These are phyloP conservation scores for Helianthus tuberosus DNA, from an alignment of 129 eudicot genomes.

Conservation along the genomic window DNA sequence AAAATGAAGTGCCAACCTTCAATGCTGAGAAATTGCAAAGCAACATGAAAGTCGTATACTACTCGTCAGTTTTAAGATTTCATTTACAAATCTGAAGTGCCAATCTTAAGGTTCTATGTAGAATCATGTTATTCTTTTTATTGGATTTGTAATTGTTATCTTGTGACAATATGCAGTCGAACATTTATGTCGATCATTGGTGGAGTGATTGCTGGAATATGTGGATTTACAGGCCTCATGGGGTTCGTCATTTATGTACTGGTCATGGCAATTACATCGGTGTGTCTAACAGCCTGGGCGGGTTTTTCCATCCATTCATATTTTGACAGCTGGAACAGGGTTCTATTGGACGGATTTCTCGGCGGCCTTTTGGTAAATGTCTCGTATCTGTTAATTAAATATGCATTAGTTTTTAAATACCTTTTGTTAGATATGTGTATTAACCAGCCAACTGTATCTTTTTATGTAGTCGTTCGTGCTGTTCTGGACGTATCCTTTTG, in stretches of 20 bases:
- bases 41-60: conserved; percentile 74
- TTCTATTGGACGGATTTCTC: conserved; percentile 77
- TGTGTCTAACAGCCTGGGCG: conserved; percentile 81
- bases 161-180: conserved; percentile 75
- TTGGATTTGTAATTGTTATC: no score
- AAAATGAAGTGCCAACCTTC: conserved; percentile 60
- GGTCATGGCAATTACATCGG: conserved; percentile 84
- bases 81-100: no score
- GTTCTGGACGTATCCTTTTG: conserved; percentile 88
- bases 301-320: conserved; percentile 79
- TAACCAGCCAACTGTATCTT: conserved; percentile 22
- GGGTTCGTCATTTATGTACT: conserved; percentile 84
- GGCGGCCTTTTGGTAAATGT: conserved; percentile 85
- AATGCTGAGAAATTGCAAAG: conserved; percentile 88
- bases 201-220: conserved; percentile 96
- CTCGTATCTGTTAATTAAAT: conserved; percentile 1
- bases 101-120: background rate
- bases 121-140: background rate
- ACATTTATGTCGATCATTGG: conserved; percentile 96
- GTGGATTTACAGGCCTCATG: conserved; percentile 82
- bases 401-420: background rate
- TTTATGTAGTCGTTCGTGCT: conserved; percentile 88
- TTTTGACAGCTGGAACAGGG: conserved; percentile 90
- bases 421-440: background rate
- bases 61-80: conserved; percentile 55